These are phyloP conservation scores for Phyllosticta citrichinensis DNA, from an alignment of 2,329 filamentous ascomycete genomes.

Conservation along the genomic window DNA sequence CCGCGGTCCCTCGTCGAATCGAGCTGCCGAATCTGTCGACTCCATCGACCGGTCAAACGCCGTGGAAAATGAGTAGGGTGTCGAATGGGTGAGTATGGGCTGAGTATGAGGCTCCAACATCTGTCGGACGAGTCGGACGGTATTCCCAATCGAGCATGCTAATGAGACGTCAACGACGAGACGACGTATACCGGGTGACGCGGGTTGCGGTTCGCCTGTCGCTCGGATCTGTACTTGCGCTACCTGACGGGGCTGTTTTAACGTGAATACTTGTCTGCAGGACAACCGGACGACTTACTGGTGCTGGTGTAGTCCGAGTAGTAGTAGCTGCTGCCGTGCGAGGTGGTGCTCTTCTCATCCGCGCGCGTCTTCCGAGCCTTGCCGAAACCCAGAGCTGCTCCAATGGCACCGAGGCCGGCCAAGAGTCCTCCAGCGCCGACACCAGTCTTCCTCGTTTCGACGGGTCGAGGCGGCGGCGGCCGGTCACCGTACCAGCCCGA, in stretches of 20 bases:
- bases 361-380: constrained; percentile 32
- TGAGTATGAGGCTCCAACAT: too few species aligned
- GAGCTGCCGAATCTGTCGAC: too few species aligned
- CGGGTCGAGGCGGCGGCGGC: constrained; percentile 22
- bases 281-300: constrained; percentile 29
- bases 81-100: too few species aligned
- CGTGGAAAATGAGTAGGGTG: too few species aligned
- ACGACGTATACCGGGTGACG: constrained; percentile 29
- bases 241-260: constrained; percentile 26
- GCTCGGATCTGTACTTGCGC: constrained; percentile 29
- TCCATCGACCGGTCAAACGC: too few species aligned
- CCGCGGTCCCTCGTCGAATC: neutral
- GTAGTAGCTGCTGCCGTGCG: constrained; percentile 26
- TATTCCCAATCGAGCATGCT: too few species aligned
- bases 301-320: constrained; percentile 37
- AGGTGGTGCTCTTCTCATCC: constrained; percentile 34
- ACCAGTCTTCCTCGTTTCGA: constrained; percentile 23
- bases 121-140: too few species aligned
- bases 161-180: neutral
- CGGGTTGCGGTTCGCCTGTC: constrained; percentile 26
- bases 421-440: constrained; percentile 29
- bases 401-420: constrained; percentile 34
- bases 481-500: constrained; percentile 36
- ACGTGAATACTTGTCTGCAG: neutral
- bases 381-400: constrained; percentile 32